Conservation (phyloP, 2,329 filamentous ascomycete species). For the Colletotrichum melonis region DNA sequence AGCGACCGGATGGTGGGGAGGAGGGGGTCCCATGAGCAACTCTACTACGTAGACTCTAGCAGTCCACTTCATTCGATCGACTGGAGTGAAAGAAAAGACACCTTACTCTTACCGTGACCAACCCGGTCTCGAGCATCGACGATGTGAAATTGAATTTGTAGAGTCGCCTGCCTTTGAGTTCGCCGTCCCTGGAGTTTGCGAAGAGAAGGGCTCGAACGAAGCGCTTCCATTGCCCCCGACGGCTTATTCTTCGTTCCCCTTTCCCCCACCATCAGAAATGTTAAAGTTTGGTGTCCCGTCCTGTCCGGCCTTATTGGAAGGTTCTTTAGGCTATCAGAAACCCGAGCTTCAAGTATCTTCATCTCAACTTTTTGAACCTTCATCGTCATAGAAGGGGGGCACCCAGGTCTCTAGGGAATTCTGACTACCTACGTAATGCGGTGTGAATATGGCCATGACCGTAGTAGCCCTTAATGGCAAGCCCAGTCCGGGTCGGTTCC, state of each 20-base stretch:
- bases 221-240: not conserved
- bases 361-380: constrained; percentile 19
- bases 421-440: not conserved
- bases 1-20: not conserved
- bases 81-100: not conserved
- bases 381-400: not conserved
- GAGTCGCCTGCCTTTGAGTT: constrained; percentile 34
- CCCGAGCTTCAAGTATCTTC: constrained; percentile 20
- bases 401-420: not conserved
- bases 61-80: not conserved
- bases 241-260: not conserved
- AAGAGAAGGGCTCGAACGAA: constrained; percentile 13
- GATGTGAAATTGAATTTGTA: constrained; percentile 9
- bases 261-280: not conserved
- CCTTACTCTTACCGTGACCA: not conserved
- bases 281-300: constrained; percentile 1
- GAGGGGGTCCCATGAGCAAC: not conserved
- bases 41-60: not conserved
- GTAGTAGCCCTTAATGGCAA: constrained; percentile 1
- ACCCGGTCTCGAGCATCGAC: not conserved
- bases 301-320: constrained; percentile 17
- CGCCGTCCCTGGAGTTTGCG: constrained; percentile 22
- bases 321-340: not conserved
- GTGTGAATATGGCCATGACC: not conserved
- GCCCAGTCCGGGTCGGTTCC: constrained; percentile 14